Evolutionary conservation across 2,329 filamentous ascomycete genomes (phyloP), one percentile per base, ranked within the genome.

Genomic region (Paraconiothyrium sp.): DNA sequence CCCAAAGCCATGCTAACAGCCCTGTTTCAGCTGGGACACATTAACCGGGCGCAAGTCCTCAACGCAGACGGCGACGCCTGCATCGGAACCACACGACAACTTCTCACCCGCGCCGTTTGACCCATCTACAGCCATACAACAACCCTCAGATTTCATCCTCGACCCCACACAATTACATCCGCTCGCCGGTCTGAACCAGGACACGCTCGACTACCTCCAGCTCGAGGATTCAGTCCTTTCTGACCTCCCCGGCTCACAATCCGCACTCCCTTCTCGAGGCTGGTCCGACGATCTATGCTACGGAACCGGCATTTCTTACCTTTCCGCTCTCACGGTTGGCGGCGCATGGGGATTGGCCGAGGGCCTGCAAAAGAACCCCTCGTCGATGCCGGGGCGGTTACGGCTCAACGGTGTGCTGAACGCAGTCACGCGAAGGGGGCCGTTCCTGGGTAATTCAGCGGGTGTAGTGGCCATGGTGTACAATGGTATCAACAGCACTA

Each of bases 201-300:
- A 97, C 72, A 92, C 92, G 0, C 89, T 99, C 73, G 95, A 99
- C 80, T 99, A 99, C 81, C 87, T 99, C 67, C 90, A 91, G 30
- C 90, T 99, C 75, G 95, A 99, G 82, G 96, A 99, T 78, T 92
- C 93, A 54, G 88, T 90, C 32, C 88, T 97, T 61, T 93, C 93
- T 64, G 90, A 96, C 74, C 86, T 97, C 22, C 93, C 94, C 52
- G 94, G 93, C 74, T 87, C 89, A 62, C 91, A 92, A 78, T 96
- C 94, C 47, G 91, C 94, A 58, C 87, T 99, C 58, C 95, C 96
- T 47, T 97, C 94, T 59, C 90, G 95, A 79, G 95, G 95, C 78
- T 99, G 97, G 89, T 97, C 94, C 63, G 95, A 99, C 78, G 95
- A 99, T 79, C 88, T 99, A 62, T 98, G 95, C 83, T 99, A 99